Conservation (phyloP, 192 early-diverging fungal genomes). For the Cladochytrium replicatum region DNA sequence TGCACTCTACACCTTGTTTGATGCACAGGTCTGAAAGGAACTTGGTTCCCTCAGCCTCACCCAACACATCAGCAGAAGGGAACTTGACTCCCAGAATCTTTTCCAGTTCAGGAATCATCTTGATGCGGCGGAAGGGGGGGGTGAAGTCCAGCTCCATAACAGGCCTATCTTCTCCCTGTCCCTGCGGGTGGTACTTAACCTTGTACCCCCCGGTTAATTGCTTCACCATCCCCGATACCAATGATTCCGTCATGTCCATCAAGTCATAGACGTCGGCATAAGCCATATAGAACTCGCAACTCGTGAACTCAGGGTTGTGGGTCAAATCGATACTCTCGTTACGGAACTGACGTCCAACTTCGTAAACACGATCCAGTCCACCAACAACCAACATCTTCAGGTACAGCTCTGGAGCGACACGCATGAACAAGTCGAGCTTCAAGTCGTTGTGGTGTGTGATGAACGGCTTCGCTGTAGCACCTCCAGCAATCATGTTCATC, state of each 20-base stretch:
- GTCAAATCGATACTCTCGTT: conserved; percentile 98
- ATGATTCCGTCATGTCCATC: conserved; percentile 87
- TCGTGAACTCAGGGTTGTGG: conserved; percentile 99
- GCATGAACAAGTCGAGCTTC: conserved; percentile 97
- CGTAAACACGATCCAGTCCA: conserved; percentile 96
- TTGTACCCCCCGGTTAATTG: conserved; percentile 80
- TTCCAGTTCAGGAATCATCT: conserved; percentile 91
- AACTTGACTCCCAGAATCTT: conserved; percentile 82
- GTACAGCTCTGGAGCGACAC: conserved; percentile 94
- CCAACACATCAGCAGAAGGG: conserved; percentile 76
- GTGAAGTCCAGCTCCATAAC: conserved; percentile 87
- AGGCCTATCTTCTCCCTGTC: conserved; percentile 59
- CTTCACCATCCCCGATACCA: conserved; percentile 90
- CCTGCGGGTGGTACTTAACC: conserved; percentile 90
- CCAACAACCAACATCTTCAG: conserved; percentile 98
- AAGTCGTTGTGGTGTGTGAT: conserved; percentile 99
- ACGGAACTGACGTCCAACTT: conserved; percentile 98
- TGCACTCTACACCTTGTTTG: conserved; percentile 94
- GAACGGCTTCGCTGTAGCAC: conserved; percentile 99
- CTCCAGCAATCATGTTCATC: conserved; percentile 95
- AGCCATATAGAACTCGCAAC: conserved; percentile 99
- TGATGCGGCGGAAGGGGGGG: conserved; percentile 87
- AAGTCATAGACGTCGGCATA: conserved; percentile 97
- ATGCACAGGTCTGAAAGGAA: conserved; percentile 86
- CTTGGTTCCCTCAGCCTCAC: conserved; percentile 70